These are phyloP conservation scores for Moesziomyces sp. DNA, from an alignment of 1,284 basidiomycete species.

Conservation along the genomic window DNA sequence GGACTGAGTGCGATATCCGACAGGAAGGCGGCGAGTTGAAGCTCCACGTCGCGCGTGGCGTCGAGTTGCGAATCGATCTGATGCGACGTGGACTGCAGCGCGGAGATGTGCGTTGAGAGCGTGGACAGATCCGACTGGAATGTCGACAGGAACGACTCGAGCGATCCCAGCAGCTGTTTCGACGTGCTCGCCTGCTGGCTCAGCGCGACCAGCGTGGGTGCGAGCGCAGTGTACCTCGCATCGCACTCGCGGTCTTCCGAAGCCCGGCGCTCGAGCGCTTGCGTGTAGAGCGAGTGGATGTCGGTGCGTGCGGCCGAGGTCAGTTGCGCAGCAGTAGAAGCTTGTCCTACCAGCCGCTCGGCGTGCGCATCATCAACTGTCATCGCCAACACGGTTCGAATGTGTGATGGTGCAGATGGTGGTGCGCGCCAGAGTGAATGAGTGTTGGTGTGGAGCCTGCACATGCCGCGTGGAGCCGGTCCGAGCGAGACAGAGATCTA, in stretches of 20 bases:
- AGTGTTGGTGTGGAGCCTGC: conserved; percentile 18
- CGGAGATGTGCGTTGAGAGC: conserved; percentile 93
- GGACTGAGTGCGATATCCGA: conserved; percentile 85
- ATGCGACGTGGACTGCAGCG: conserved; percentile 87
- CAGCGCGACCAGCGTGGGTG: conserved; percentile 33
- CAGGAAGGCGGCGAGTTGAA: conserved; percentile 82
- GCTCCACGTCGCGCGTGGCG: conserved; percentile 84
- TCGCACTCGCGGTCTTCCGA: conserved; percentile 4
- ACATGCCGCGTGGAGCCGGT: conserved; percentile 2
- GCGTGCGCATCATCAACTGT: conserved; percentile 36
- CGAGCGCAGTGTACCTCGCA: conserved; percentile 10
- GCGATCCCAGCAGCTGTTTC: conserved; percentile 74
- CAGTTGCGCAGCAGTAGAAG: conserved; percentile 12
- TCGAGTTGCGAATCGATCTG: conserved; percentile 87
- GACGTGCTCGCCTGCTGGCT: conserved; percentile 78
- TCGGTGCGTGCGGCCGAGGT: conserved; percentile 2
- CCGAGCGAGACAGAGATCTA: conserved; percentile 15
- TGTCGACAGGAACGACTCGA: conserved; percentile 89
- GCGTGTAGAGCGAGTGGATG: conserved; percentile 28
- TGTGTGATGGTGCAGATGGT: background rate
- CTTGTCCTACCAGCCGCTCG: conserved; percentile 26
- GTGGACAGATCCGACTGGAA: conserved; percentile 93
- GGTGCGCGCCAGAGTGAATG: background rate
- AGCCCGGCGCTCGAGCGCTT: conserved; percentile 4
- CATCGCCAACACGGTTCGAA: background rate